Percentiles rank a stretch among this genome's conserved stretches.
phyloP scores from a whole-genome alignment of 2,329 filamentous ascomycete genomes.

The Xylariaceae sp. region DNA sequence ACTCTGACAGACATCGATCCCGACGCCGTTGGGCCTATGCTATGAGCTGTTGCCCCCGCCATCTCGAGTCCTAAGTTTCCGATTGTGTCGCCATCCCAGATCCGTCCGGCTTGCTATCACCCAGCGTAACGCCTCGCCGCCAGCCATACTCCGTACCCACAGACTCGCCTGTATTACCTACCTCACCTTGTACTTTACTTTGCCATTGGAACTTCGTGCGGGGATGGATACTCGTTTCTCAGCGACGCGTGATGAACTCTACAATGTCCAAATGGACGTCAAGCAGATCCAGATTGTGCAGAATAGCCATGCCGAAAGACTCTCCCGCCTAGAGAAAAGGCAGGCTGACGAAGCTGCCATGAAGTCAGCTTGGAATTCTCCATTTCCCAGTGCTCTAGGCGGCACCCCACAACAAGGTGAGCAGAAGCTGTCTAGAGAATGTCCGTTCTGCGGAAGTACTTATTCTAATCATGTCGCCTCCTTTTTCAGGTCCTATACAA shows the following conservation, averaged over 20 bases:
- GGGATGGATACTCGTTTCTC: constrained; percentile 62
- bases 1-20: constrained; percentile 13
- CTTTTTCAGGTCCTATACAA: constrained; percentile 63
- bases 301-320: constrained; percentile 56
- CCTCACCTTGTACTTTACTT: constrained; percentile 15
- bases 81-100: constrained; percentile 5
- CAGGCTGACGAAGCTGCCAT: constrained; percentile 62
- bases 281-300: constrained; percentile 62
- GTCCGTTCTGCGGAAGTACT: not conserved
- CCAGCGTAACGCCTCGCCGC: constrained; percentile 6
- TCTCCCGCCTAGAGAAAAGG: constrained; percentile 58
- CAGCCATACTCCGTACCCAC: constrained; percentile 9
- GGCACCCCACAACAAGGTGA: constrained; percentile 83
- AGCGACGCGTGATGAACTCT: constrained; percentile 58
- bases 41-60: constrained; percentile 23
- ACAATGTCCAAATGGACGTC: constrained; percentile 65
- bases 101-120: constrained; percentile 9
- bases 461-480: not conserved
- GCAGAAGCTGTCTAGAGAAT: constrained; percentile 24
- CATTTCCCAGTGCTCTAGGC: constrained; percentile 79
- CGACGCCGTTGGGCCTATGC: constrained; percentile 20
- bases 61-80: constrained; percentile 16
- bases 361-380: constrained; percentile 90
- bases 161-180: constrained; percentile 3
- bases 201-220: constrained; percentile 18